Conservation (phyloP, 257 asterid genomes). For the Salvia rosmarinus region DNA sequence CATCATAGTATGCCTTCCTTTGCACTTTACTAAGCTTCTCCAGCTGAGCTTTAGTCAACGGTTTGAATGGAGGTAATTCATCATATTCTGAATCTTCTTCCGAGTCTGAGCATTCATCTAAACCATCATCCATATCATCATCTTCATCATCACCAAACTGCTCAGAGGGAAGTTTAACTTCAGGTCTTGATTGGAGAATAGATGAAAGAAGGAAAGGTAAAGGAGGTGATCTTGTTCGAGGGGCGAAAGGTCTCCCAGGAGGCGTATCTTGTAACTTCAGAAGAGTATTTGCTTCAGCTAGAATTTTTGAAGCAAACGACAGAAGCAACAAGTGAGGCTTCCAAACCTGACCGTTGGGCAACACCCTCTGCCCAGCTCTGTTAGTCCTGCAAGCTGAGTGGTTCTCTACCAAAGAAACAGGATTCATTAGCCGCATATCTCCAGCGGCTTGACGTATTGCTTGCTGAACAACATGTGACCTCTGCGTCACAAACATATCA, state of each 20-base stretch:
- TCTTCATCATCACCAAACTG: constrained; percentile 77
- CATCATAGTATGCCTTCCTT: constrained; percentile 84
- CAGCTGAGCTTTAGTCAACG: constrained; percentile 82
- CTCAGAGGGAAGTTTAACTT: constrained; percentile 85
- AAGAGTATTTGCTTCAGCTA: constrained; percentile 93
- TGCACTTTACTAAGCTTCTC: constrained; percentile 67
- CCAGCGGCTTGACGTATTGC: constrained; percentile 98
- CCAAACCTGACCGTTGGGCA: constrained; percentile 99
- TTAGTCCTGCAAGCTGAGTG: constrained; percentile 96
- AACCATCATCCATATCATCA: constrained; percentile 66
- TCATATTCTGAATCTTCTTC: constrained; percentile 88
- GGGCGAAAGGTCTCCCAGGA: constrained; percentile 74
- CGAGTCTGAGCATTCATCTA: constrained; percentile 64
- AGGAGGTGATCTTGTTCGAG: constrained; percentile 80
- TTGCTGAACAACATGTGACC: constrained; percentile 93
- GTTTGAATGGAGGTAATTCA: constrained; percentile 85
- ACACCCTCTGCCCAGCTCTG: constrained; percentile 98
- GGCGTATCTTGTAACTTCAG: constrained; percentile 94
- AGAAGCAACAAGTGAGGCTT: constrained; percentile 91
- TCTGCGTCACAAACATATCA: constrained; percentile 97
- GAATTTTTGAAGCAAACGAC: constrained; percentile 93
- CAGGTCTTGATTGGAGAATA: constrained; percentile 89
- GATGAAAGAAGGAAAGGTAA: constrained; percentile 84
- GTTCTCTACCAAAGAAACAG: constrained; percentile 94
- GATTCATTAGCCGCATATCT: constrained; percentile 95